These are phyloP conservation scores for Cephaloascus fragrans DNA, from an alignment of 805 yeast genomes.

Conservation along the genomic window DNA sequence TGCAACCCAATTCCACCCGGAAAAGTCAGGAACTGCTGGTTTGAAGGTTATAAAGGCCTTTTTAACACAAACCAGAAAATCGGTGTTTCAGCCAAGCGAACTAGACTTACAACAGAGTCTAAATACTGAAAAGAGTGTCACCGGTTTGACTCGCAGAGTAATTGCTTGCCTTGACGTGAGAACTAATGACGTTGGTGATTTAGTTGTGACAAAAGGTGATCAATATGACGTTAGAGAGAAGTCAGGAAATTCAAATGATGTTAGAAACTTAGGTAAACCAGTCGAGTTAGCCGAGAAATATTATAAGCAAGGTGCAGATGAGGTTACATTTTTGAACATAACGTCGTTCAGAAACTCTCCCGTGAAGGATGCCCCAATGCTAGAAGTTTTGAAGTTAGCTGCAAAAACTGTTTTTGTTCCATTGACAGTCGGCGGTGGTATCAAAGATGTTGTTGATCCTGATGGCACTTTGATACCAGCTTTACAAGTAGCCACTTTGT, in stretches of 20 bases:
- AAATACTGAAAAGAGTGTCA: conserved; percentile 23
- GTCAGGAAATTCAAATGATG: conserved; percentile 41
- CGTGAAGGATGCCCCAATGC: conserved; percentile 87
- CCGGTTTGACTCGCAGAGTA: conserved; percentile 80
- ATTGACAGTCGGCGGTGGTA: conserved; percentile 97
- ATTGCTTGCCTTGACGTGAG: conserved; percentile 98
- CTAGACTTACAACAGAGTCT: conserved; percentile 12
- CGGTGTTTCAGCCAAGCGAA: conserved; percentile 4
- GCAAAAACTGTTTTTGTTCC: conserved; percentile 95
- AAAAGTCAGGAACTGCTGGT: conserved; percentile 91
- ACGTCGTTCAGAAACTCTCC: conserved; percentile 96
- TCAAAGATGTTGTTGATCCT: conserved; percentile 82
- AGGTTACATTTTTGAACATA: conserved; percentile 87
- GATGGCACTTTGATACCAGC: conserved; percentile 76
- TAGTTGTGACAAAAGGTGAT: conserved; percentile 97
- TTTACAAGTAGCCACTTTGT: conserved; percentile 79
- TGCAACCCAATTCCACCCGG: conserved; percentile 99
- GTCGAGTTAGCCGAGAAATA: conserved; percentile 88
- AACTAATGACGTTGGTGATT: conserved; percentile 86
- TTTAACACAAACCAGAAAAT: conserved; percentile 34
- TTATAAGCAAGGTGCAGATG: conserved; percentile 94
- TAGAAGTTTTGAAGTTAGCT: conserved; percentile 72
- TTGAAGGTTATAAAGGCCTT: conserved; percentile 66
- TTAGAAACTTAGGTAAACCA: conserved; percentile 93
- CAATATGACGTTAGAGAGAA: conserved; percentile 95